phyloP scores from a whole-genome alignment of 78 protist genomes.

The Dictyostelium firmibasis region DNA sequence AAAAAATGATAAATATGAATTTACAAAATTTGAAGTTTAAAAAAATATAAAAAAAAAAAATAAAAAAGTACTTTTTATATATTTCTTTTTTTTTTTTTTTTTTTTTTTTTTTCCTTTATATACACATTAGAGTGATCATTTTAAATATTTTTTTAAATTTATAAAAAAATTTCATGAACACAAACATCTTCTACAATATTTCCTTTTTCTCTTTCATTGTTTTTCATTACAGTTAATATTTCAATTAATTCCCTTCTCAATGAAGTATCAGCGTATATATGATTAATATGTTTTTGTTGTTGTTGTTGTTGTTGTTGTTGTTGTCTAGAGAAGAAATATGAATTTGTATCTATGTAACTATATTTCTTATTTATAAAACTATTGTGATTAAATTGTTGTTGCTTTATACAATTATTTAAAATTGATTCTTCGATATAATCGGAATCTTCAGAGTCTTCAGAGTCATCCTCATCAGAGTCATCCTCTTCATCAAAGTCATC shows the following conservation, averaged over 20 bases:
- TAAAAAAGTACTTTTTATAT: too few relatives aligned
- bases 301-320: neutral
- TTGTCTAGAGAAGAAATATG: neutral
- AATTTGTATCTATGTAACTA: neutral
- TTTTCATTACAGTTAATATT: conserved; percentile 28
- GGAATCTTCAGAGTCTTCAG: neutral
- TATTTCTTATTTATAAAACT: neutral
- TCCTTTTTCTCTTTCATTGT: conserved; percentile 9
- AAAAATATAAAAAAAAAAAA: too few relatives aligned
- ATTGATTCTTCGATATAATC: neutral
- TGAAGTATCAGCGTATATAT: conserved; percentile 53
- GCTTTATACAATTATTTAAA: neutral
- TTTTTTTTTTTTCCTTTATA: neutral
- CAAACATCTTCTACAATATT: conserved; percentile 26
- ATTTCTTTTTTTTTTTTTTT: neutral
- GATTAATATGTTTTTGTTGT: neutral
- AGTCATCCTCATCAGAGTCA: neutral
- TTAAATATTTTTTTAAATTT: neutral
- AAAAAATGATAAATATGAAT: neutral
- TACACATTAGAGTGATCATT: neutral
- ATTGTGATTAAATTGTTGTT: neutral
- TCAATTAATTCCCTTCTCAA: conserved; percentile 37
- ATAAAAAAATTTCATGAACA: conserved; percentile 56
- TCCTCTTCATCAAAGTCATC: neutral
- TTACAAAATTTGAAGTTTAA: too few relatives aligned